Evolutionary conservation across 2,329 filamentous ascomycete species (phyloP).

Genomic region (Penicillium hordei): DNA sequence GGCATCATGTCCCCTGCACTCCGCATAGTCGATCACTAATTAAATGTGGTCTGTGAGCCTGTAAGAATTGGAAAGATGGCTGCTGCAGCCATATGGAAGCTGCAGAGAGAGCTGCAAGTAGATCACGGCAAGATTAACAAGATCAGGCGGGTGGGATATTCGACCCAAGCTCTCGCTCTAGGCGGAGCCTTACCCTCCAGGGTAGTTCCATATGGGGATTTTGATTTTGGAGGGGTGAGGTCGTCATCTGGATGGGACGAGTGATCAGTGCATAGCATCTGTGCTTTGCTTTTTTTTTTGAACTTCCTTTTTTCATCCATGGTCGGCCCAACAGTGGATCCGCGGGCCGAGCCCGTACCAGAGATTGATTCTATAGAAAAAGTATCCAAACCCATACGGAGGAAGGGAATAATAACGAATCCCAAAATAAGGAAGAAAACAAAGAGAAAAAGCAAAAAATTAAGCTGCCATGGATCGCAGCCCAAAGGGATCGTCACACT

Average conservation of each 20-base stretch:
- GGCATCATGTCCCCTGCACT: conserved; percentile 9
- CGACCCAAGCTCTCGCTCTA: not conserved
- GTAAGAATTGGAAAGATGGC: conserved; percentile 1
- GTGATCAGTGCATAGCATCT: conserved; percentile 24
- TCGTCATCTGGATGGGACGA: conserved; percentile 22
- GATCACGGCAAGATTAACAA: not conserved
- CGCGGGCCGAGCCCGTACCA: conserved; percentile 25
- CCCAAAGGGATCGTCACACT: conserved; percentile 11
- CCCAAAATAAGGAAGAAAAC: not conserved
- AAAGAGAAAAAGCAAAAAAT: not conserved
- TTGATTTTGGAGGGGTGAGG: conserved; percentile 7
- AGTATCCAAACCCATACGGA: not conserved
- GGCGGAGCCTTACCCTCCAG: not conserved
- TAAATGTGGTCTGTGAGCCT: conserved; percentile 9
- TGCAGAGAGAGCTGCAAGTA: conserved; percentile 9
- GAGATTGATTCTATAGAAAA: conserved; percentile 6
- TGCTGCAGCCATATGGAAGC: conserved; percentile 8
- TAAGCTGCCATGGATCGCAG: not conserved
- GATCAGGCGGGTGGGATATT: conserved; percentile 5
- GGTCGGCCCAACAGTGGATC: conserved; percentile 21
- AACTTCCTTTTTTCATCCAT: not conserved
- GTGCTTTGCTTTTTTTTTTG: conserved; percentile 14
- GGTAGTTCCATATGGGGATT: not conserved
- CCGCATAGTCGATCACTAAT: conserved; percentile 6
- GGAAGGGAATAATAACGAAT: not conserved